These are phyloP conservation scores for Boletus coccyginus DNA, from an alignment of 768 basidiomycete species.

Conservation along the genomic window DNA sequence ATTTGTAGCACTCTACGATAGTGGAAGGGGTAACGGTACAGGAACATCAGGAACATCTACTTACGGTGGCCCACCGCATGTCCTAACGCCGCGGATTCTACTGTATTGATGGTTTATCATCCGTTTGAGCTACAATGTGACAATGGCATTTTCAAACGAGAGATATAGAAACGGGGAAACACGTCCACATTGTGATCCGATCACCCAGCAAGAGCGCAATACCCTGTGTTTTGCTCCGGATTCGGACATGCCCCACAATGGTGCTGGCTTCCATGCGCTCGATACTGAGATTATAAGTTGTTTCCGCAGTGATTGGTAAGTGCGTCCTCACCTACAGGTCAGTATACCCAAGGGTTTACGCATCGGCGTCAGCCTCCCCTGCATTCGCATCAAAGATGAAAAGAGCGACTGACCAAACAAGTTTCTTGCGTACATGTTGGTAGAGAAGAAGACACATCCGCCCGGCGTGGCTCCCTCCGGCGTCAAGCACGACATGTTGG, in stretches of 20 bases:
- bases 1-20: not conserved
- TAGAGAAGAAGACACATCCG: conserved; percentile 95
- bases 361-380: not conserved
- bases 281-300: conserved; percentile 68
- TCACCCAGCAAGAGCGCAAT: conserved; percentile 95
- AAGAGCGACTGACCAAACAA: conserved; percentile 68
- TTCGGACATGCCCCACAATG: conserved; percentile 91
- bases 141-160: not conserved
- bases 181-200: conserved; percentile 65
- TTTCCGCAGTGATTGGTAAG: conserved; percentile 45
- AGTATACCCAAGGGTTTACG: not conserved
- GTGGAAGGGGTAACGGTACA: not conserved
- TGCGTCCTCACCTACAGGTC: conserved; percentile 80
- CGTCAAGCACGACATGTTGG: conserved; percentile 97
- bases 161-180: not conserved
- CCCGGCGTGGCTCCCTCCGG: conserved; percentile 85
- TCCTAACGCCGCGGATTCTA: not conserved
- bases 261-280: conserved; percentile 80
- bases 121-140: conserved; percentile 38
- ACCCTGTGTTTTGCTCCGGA: conserved; percentile 96
- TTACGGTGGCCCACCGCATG: not conserved
- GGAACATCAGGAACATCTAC: not conserved
- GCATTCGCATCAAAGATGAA: not conserved
- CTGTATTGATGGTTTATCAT: conserved; percentile 33
- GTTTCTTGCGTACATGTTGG: conserved; percentile 94